Percentiles rank a stretch among this genome's conserved stretches.
Evolutionary conservation across 495 filamentous ascomycete species (phyloP).

Genomic region (Podospora anserina): DNA sequence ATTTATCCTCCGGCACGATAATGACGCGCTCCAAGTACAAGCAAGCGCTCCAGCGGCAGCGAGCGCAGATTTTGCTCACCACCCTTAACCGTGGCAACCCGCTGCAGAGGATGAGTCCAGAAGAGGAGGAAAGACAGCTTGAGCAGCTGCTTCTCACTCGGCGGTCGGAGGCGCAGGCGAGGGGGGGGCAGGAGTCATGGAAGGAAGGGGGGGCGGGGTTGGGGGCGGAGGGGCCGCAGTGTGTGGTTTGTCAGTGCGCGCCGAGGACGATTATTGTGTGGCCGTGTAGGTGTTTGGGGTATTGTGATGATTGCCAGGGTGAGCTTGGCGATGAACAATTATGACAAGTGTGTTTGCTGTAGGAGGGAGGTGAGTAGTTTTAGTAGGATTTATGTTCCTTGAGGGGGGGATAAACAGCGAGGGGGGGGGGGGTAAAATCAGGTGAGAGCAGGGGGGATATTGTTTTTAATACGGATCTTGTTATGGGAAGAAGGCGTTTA

Average conservation of each 20-base stretch:
- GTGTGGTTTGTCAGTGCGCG: constrained; percentile 87
- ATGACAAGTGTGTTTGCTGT: constrained; percentile 91
- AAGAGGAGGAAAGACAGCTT: constrained; percentile 76
- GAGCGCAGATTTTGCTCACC: constrained; percentile 61
- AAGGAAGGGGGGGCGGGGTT: constrained; percentile 66
- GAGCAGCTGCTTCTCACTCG: constrained; percentile 76
- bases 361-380: constrained; percentile 82
- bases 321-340: constrained; percentile 93
- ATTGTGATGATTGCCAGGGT: constrained; percentile 94
- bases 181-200: constrained; percentile 46
- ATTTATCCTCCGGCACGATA: constrained; percentile 65
- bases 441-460: neutral
- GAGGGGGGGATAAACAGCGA: constrained; percentile 34
- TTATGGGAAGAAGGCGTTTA: no score
- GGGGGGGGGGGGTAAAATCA: neutral
- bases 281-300: constrained; percentile 90
- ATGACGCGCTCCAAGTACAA: constrained; percentile 78
- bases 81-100: constrained; percentile 30
- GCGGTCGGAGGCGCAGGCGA: constrained; percentile 31
- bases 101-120: constrained; percentile 43
- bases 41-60: constrained; percentile 60
- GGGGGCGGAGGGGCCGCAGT: constrained; percentile 73
- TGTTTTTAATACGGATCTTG: neutral
- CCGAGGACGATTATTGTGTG: constrained; percentile 89
- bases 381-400: constrained; percentile 87